Evolutionary conservation across 1,284 basidiomycete species (phyloP).

Genomic region (Austroboletus novae-zelandiae): DNA sequence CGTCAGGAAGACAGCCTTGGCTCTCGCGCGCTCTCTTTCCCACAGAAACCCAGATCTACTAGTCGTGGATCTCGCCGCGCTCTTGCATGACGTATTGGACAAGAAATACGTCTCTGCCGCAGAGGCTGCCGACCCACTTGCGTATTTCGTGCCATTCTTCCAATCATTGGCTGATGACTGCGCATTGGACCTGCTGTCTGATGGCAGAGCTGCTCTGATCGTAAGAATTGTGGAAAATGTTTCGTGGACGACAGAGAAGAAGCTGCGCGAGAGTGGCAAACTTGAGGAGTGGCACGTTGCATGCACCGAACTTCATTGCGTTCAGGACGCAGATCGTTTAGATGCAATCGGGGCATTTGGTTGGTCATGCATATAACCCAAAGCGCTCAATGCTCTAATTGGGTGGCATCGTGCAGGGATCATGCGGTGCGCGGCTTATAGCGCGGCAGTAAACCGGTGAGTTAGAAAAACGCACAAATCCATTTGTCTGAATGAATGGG

Average conservation of each 20-base stretch:
- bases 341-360: slow-evolving; percentile 93
- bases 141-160: slow-evolving; percentile 71
- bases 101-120: slow-evolving; percentile 74
- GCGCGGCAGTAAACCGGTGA: slow-evolving; percentile 62
- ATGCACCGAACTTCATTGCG: slow-evolving; percentile 85
- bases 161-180: slow-evolving; percentile 37
- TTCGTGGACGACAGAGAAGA: slow-evolving; percentile 85
- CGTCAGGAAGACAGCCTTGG: slow-evolving; percentile 74
- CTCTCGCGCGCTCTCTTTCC: slow-evolving; percentile 54
- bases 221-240: slow-evolving; percentile 75
- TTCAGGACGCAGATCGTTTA: slow-evolving; percentile 90
- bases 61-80: slow-evolving; percentile 78
- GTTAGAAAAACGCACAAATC: slow-evolving; percentile 13
- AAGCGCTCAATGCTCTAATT: neutral
- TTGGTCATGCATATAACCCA: slow-evolving; percentile 31
- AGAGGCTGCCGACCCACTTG: slow-evolving; percentile 58
- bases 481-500: neutral
- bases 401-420: slow-evolving; percentile 50
- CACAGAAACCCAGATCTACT: slow-evolving; percentile 58
- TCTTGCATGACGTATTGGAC: slow-evolving; percentile 89
- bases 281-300: slow-evolving; percentile 72
- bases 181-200: slow-evolving; percentile 54
- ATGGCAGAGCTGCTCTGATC: slow-evolving; percentile 58
- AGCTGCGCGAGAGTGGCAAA: slow-evolving; percentile 49
- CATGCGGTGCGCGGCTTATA: slow-evolving; percentile 84